A percentile compares a stretch with the other conserved stretches of the same genome.
Evolutionary conservation across 768 basidiomycete genomes (phyloP).

Genomic region (Mrakia gelida): DNA sequence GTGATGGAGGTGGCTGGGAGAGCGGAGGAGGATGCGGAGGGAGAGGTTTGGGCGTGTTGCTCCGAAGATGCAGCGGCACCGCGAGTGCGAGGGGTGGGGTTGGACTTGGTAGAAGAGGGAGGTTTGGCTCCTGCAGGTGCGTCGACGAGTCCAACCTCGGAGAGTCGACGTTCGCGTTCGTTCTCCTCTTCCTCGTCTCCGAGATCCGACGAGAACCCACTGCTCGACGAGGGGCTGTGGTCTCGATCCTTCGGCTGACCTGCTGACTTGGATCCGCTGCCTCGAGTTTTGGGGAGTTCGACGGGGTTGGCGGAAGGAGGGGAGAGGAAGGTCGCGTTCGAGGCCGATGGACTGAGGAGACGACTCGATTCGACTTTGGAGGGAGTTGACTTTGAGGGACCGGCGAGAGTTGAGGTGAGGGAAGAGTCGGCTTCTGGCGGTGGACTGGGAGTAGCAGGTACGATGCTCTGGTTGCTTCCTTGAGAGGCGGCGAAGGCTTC

Average conservation of each 20-base stretch:
- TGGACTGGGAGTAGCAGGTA: slow-evolving; percentile 6
- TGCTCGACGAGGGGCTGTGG: neutral
- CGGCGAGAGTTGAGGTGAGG: neutral
- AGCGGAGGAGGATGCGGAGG: neutral
- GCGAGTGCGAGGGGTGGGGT: neutral
- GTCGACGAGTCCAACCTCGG: neutral
- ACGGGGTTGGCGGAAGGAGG: neutral
- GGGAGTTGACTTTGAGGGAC: too few relatives aligned
- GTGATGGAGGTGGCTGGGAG: neutral
- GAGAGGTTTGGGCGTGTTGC: neutral
- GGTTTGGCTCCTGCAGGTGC: neutral
- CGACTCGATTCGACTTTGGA: too few relatives aligned
- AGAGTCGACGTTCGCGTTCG: too few relatives aligned
- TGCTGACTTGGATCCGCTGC: neutral
- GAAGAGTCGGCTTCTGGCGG: neutral
- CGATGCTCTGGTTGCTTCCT: neutral
- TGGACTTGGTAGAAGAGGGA: neutral
- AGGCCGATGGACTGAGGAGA: too few relatives aligned
- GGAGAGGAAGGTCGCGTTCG: too few relatives aligned
- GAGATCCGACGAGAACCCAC: neutral
- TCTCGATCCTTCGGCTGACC: neutral
- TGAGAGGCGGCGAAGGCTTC: neutral
- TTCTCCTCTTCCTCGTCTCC: neutral
- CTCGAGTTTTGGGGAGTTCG: neutral
- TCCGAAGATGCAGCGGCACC: neutral